Base-by-base conservation (phyloP, 768 basidiomycete genomes). In the Pleurotus tuoliensis region DNA sequence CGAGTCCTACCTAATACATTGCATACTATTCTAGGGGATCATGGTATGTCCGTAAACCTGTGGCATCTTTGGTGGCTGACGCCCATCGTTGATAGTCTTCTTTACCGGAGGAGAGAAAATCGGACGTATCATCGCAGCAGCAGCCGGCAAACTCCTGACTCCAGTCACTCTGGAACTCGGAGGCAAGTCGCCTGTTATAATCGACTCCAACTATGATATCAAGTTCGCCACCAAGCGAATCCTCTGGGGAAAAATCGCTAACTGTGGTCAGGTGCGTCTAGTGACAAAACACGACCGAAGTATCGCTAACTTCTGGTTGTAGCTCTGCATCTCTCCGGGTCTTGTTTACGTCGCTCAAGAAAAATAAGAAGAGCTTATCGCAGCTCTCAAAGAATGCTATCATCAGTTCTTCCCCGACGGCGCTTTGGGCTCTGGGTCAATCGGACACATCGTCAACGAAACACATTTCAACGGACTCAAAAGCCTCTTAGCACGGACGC, bases 271-370 rank as follows among this genome's bases (percentile, higher is more conserved):
- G 76, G 82, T 76, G 45, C 54, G 67, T 49, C 41, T 0, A 34
- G 30, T 34, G 30, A 11, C 30, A 34, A 34, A 25, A 34, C 8
- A 11, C 30, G 3, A 34, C 1, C 2, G 7, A 9, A 11, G 30
- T 34, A 9, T 34, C 2, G 9, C 30, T 34, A 59, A 66, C 4
- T 73, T 72, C 22, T 72, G 3, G 30, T 9, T 9, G 30, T 34
- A 87, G 78, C 79, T 83, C 1, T 92, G 90, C 59, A 73, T 85
- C n/a, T 72, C 83, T 4, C 78, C 79, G 1, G 79, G 80, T 61
- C 78, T 75, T 47, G 69, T 80, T 12, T 62, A 78, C 22, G 69
- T 74, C 16, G 72, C 72, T 6, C 65, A 69, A 9, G 61, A 70
- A 6, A 69, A 73, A 53, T 76, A 84, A 56, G 77, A 78, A 1